These are phyloP conservation scores for Aechmea fasciata DNA, from an alignment of 176 grass and related monocot species.

Conservation along the genomic window DNA sequence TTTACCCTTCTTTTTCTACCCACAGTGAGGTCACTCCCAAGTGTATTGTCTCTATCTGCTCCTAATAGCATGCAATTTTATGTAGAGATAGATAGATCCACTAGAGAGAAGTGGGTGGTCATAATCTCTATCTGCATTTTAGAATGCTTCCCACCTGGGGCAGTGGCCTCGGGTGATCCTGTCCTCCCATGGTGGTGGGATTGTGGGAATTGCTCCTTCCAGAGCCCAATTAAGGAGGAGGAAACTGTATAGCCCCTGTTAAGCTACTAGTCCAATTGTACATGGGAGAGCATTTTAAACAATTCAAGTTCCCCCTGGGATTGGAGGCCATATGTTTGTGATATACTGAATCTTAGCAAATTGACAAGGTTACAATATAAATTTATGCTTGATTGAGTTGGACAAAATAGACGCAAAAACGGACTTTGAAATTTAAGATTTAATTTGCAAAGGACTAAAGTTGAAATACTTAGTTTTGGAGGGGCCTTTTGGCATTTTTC, in stretches of 20 bases:
- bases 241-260: too few species aligned
- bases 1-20: not conserved
- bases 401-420: too few species aligned
- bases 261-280: slow-evolving; percentile 2
- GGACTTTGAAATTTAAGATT: too few species aligned
- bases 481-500: too few species aligned
- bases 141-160: slow-evolving; percentile 45
- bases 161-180: not conserved
- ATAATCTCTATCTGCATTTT: slow-evolving; percentile 35
- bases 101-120: slow-evolving; percentile 22
- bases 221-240: too few species aligned
- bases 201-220: not conserved
- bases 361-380: too few species aligned
- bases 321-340: slow-evolving; percentile 1
- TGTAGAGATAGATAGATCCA: slow-evolving; percentile 26
- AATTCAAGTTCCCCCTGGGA: not conserved
- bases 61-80: slow-evolving; percentile 13
- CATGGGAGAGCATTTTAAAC: slow-evolving; percentile 16
- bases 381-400: too few species aligned
- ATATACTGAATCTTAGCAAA: too few species aligned
- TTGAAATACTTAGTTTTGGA: too few species aligned
- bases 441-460: too few species aligned
- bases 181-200: slow-evolving; percentile 11
- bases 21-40: slow-evolving; percentile 5
- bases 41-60: slow-evolving; percentile 15